Percentiles rank a stretch among this genome's conserved stretches.
Conservation (phyloP, 2,329 filamentous ascomycete genomes). For the Sporothrix schenckii region DNA sequence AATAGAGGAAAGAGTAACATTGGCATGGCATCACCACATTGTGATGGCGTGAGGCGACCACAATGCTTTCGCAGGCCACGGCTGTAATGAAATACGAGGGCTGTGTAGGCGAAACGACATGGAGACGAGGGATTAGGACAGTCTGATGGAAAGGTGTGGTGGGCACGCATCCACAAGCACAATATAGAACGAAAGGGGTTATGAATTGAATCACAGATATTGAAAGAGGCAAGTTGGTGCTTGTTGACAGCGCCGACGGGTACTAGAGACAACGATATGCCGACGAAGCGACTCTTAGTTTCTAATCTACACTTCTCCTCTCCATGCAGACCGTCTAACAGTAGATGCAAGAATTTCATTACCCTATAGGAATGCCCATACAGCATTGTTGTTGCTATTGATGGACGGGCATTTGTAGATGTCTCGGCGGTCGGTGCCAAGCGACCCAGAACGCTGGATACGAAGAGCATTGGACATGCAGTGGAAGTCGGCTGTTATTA, state of each 20-base stretch:
- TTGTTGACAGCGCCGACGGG: neutral
- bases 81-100: neutral
- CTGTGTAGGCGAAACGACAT: neutral
- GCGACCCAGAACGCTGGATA: conserved; percentile 9
- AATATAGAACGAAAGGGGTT: neutral
- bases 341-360: neutral
- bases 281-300: too few species aligned
- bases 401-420: neutral
- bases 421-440: neutral
- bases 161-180: neutral
- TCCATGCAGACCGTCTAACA: neutral
- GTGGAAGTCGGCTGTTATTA: neutral
- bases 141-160: neutral
- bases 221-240: neutral
- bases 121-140: too few species aligned
- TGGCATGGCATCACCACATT: neutral
- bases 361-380: too few species aligned
- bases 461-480: conserved; percentile 5
- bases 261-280: too few species aligned
- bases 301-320: neutral
- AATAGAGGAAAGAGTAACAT: neutral
- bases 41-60: neutral
- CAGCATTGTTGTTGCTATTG: neutral
- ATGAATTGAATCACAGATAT: neutral
- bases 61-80: neutral